phyloP scores from a whole-genome alignment of 176 grass and related monocot species.

The Musa itinerans region DNA sequence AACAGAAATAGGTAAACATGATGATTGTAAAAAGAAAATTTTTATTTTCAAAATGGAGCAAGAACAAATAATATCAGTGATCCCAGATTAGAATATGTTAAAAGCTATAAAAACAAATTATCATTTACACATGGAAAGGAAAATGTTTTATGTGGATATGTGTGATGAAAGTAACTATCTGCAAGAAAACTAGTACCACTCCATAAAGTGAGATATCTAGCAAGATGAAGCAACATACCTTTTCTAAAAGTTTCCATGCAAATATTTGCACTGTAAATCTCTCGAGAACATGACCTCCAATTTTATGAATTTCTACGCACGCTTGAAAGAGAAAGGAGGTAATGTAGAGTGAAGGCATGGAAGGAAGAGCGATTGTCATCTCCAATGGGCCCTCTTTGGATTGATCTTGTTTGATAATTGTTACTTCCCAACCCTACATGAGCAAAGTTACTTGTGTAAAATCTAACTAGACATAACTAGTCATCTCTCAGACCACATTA shows the following conservation, averaged over 20 bases:
- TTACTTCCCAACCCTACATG: constrained; percentile 86
- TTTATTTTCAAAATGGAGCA: background rate
- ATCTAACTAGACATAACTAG: background rate
- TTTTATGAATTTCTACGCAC: constrained; percentile 91
- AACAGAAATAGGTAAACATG: background rate
- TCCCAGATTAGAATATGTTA: no score
- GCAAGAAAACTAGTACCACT: background rate
- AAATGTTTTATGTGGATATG: no score
- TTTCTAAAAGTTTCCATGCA: constrained; percentile 74
- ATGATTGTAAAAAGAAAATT: background rate
- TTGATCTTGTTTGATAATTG: constrained; percentile 90
- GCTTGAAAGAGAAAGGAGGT: constrained; percentile 89
- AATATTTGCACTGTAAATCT: constrained; percentile 72
- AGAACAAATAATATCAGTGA: background rate
- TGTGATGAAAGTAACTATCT: background rate
- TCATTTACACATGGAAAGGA: no score
- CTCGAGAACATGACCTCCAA: constrained; percentile 93
- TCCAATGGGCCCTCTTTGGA: constrained; percentile 62
- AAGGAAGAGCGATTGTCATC: constrained; percentile 91
- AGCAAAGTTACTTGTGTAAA: constrained; percentile 1
- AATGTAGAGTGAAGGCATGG: constrained; percentile 92
- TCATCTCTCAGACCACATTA: background rate
- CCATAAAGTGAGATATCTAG: background rate
- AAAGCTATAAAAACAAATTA: no score
- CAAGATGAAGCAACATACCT: constrained; percentile 41